These are phyloP conservation scores for Phialophora verrucosa DNA, from an alignment of 2,329 filamentous ascomycete genomes.

Conservation along the genomic window DNA sequence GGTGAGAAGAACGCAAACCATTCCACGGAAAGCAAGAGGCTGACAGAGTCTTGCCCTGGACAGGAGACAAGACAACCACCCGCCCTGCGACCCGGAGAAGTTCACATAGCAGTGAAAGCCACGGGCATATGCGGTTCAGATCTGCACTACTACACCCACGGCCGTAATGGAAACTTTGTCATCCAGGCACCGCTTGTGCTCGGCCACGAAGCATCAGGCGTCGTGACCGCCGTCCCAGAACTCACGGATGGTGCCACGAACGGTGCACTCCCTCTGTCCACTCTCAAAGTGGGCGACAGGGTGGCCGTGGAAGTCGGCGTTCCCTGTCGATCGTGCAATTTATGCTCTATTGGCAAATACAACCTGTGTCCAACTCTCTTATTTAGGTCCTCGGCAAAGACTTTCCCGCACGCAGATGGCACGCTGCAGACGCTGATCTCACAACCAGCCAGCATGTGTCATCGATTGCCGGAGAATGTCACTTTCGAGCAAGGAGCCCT, in stretches of 20 bases:
- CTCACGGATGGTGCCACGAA: conserved; percentile 11
- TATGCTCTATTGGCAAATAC: conserved; percentile 63
- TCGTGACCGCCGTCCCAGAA: conserved; percentile 69
- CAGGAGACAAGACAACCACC: conserved; percentile 61
- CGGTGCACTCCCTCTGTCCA: conserved; percentile 13
- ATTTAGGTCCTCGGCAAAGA: conserved; percentile 65
- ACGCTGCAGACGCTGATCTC: conserved; percentile 68
- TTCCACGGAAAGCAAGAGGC: neutral
- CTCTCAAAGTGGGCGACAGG: conserved; percentile 70
- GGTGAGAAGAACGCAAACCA: conserved; percentile 47
- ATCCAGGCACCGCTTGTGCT: conserved; percentile 82
- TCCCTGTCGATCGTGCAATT: conserved; percentile 71
- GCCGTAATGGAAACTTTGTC: conserved; percentile 84
- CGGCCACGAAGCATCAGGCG: conserved; percentile 78
- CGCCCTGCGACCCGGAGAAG: conserved; percentile 58
- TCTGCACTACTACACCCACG: conserved; percentile 85
- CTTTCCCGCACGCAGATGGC: conserved; percentile 67
- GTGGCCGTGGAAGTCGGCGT: conserved; percentile 92
- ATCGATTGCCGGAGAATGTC: conserved; percentile 60
- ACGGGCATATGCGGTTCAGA: conserved; percentile 75
- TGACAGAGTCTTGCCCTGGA: conserved; percentile 7
- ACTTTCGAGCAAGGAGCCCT: conserved; percentile 63
- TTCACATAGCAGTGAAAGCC: conserved; percentile 68
- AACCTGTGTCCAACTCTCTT: conserved; percentile 66
- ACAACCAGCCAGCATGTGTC: conserved; percentile 65